These are phyloP conservation scores for Globisporangium ultimum DNA, from an alignment of 352 stramenopile species.

Conservation along the genomic window DNA sequence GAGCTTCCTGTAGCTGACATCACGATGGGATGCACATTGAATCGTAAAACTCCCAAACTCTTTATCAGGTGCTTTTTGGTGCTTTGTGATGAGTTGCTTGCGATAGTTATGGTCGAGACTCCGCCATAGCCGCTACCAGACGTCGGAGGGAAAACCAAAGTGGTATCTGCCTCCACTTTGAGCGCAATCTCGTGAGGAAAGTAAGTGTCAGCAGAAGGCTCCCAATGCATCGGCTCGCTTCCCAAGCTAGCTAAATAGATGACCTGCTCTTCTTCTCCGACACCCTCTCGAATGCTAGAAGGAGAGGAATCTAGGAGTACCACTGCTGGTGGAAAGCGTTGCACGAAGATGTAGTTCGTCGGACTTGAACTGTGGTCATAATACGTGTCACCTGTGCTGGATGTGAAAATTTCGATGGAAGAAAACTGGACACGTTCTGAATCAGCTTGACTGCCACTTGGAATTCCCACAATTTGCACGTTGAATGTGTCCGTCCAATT, in stretches of 20 bases:
- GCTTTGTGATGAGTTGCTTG: constrained; percentile 52
- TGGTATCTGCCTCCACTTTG: constrained; percentile 40
- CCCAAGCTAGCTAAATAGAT: constrained; percentile 37
- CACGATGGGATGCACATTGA: constrained; percentile 34
- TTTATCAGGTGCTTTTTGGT: constrained; percentile 19
- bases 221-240: constrained; percentile 68
- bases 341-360: constrained; percentile 30
- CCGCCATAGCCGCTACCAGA: constrained; percentile 9
- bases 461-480: constrained; percentile 22
- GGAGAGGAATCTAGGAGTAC: constrained; percentile 39
- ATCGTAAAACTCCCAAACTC: constrained; percentile 34
- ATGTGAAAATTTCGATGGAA: constrained; percentile 16
- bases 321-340: constrained; percentile 31
- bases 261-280: constrained; percentile 17
- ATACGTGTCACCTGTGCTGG: constrained; percentile 29
- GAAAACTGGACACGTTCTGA: constrained; percentile 24
- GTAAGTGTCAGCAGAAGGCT: constrained; percentile 31
- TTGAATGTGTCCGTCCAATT: constrained; percentile 26
- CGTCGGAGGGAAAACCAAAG: constrained; percentile 27
- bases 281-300: constrained; percentile 34
- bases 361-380: constrained; percentile 31
- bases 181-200: constrained; percentile 33
- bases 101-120: constrained; percentile 22
- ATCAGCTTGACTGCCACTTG: neutral
- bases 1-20: constrained; percentile 31